phyloP scores from a whole-genome alignment of 106 monocot genomes.

The Gastrodia elata region DNA sequence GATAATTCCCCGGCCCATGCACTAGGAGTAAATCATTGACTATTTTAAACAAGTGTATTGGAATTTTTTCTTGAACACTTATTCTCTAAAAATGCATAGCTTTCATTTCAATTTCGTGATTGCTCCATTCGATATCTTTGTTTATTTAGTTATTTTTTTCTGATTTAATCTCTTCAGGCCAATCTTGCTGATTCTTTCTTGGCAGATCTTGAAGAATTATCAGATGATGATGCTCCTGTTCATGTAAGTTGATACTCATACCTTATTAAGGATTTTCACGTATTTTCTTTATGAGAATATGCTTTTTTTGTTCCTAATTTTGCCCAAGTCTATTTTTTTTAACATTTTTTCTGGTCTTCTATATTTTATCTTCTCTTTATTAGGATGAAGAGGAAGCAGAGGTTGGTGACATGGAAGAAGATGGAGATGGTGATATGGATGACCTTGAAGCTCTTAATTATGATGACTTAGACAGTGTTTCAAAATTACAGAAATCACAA shows the following conservation, averaged over 20 bases:
- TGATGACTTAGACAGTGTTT: slow-evolving; percentile 91
- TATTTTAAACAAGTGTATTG: background rate
- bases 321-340: background rate
- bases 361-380: background rate
- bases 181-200: slow-evolving; percentile 24
- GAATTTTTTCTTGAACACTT: background rate
- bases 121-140: background rate
- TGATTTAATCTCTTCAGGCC: slow-evolving; percentile 11
- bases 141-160: background rate
- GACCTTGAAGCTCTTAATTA: slow-evolving; percentile 89
- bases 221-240: slow-evolving; percentile 10
- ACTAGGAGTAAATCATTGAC: background rate
- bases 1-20: background rate
- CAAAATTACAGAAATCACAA: slow-evolving; percentile 87
- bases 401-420: slow-evolving; percentile 63
- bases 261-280: background rate
- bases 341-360: background rate
- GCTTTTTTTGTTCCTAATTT: background rate
- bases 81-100: background rate
- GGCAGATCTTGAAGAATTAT: slow-evolving; percentile 18
- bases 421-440: slow-evolving; percentile 60
- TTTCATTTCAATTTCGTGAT: background rate
- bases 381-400: slow-evolving; percentile 70
- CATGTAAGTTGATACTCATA: slow-evolving; percentile 8
- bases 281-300: background rate